Percentiles rank a stretch among this genome's conserved stretches.
Evolutionary conservation across 2,329 filamentous ascomycete species (phyloP).

Genomic region (Achaetomium macrosporum): DNA sequence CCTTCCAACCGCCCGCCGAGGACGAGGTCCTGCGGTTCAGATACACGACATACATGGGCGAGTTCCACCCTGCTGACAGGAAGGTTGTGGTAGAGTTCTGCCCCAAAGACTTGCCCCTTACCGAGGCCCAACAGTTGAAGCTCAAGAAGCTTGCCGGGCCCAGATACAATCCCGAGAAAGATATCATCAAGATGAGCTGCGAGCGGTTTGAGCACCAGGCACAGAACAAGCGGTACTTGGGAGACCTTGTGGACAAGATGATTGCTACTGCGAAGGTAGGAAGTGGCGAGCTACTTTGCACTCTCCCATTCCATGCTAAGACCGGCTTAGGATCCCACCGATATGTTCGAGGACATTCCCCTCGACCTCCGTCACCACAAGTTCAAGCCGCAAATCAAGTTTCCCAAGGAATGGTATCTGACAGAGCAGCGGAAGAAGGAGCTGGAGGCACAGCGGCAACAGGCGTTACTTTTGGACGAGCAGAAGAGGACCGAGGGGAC

Average conservation of each 20-base stretch:
- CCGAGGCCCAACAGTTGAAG: conserved; percentile 64
- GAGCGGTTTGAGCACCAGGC: conserved; percentile 84
- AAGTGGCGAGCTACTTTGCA: background rate
- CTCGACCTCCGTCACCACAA: conserved; percentile 83
- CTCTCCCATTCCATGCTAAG: conserved; percentile 10
- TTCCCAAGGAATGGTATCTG: conserved; percentile 80
- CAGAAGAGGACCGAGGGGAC: conserved; percentile 46
- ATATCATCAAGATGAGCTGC: conserved; percentile 82
- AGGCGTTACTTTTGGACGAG: conserved; percentile 49
- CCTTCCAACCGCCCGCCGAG: conserved; percentile 65
- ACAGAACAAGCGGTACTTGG: conserved; percentile 95
- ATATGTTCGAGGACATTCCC: conserved; percentile 84
- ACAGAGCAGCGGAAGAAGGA: conserved; percentile 61
- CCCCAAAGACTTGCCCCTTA: conserved; percentile 65
- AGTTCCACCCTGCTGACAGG: conserved; percentile 80
- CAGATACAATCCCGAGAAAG: conserved; percentile 79
- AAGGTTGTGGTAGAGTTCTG: conserved; percentile 94
- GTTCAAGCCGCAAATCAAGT: conserved; percentile 59
- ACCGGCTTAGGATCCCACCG: conserved; percentile 54
- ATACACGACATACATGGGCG: conserved; percentile 95
- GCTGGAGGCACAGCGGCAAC: conserved; percentile 55
- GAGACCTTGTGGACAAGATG: conserved; percentile 68
- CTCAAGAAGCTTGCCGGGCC: conserved; percentile 80
- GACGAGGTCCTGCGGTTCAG: conserved; percentile 80
- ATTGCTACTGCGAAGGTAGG: conserved; percentile 65